Evolutionary conservation across 371 early-diverging fungal genomes (phyloP).

Genomic region (Haplosporangium sp.): DNA sequence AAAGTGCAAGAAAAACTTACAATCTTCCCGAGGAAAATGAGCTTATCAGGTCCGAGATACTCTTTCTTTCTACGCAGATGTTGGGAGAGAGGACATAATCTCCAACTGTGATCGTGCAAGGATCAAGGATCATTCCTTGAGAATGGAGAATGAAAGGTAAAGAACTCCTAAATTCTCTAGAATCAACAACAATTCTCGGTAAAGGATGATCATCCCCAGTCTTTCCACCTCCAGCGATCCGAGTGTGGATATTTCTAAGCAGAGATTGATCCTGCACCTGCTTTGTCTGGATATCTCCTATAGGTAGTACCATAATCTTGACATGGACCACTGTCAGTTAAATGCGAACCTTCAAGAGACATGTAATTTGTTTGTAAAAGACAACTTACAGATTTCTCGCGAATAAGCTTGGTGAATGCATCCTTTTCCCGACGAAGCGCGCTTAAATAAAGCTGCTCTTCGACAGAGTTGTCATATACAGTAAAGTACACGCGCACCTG

Average conservation of each 20-base stretch:
- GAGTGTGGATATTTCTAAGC: constrained; percentile 51
- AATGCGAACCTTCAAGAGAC: neutral
- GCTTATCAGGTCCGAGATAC: constrained; percentile 88
- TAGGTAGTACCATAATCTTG: constrained; percentile 56
- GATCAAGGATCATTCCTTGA: constrained; percentile 79
- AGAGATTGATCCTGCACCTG: constrained; percentile 53
- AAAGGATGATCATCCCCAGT: constrained; percentile 29
- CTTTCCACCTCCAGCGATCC: constrained; percentile 50
- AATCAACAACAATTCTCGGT: constrained; percentile 85
- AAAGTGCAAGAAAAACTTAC: constrained; percentile 56
- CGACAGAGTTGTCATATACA: constrained; percentile 93
- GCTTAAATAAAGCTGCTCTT: constrained; percentile 94
- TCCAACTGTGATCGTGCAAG: constrained; percentile 93
- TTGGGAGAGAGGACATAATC: constrained; percentile 94
- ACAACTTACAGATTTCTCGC: constrained; percentile 80
- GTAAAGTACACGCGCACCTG: constrained; percentile 89
- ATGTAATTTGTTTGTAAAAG: too few relatives aligned
- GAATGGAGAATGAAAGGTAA: constrained; percentile 92
- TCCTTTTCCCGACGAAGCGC: constrained; percentile 91
- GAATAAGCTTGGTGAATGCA: constrained; percentile 93
- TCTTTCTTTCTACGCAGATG: constrained; percentile 96
- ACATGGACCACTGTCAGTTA: neutral
- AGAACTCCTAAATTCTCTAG: constrained; percentile 95
- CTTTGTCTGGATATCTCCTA: constrained; percentile 45
- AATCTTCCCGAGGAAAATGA: constrained; percentile 91